phyloP scores from a whole-genome alignment of 768 basidiomycete species.

The Favolaschia claudopus region DNA sequence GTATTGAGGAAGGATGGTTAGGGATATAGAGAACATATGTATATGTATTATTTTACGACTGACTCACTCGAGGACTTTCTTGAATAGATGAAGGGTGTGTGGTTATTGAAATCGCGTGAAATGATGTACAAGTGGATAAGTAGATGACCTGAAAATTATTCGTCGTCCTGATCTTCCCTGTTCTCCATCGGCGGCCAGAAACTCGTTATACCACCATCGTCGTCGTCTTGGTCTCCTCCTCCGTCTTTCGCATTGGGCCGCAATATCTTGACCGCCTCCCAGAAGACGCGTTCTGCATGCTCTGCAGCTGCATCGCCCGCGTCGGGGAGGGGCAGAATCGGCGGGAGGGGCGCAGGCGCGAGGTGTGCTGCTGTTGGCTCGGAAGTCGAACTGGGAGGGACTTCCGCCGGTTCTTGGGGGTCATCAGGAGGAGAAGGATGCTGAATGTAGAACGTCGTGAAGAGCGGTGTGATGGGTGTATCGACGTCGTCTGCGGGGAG shows the following conservation, averaged over 20 bases:
- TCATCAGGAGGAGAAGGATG: conserved; percentile 32
- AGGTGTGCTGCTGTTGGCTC: conserved; percentile 23
- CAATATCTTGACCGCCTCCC: conserved; percentile 47
- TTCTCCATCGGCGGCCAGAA: conserved; percentile 51
- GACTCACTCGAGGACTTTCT: too few relatives aligned
- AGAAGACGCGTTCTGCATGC: conserved; percentile 66
- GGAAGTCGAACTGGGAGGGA: neutral
- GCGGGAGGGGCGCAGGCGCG: conserved; percentile 39
- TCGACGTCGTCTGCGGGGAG: conserved; percentile 33
- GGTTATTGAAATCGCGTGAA: too few relatives aligned
- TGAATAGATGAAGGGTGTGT: too few relatives aligned
- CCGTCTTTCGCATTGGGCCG: neutral
- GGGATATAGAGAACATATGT: neutral
- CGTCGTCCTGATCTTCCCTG: conserved; percentile 39
- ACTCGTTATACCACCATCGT: conserved; percentile 30
- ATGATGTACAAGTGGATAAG: too few relatives aligned
- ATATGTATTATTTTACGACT: neutral
- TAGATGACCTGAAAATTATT: conserved; percentile 30
- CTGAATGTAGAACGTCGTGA: conserved; percentile 66
- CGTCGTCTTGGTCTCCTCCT: conserved; percentile 20
- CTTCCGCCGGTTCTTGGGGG: neutral
- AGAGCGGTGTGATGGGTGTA: conserved; percentile 47
- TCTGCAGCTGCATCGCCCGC: conserved; percentile 62
- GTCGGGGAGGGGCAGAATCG: conserved; percentile 51
- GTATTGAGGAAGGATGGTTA: conserved; percentile 50